Percentiles rank a stretch among this genome's conserved stretches.
These are phyloP conservation scores for Aleurites moluccanus DNA, from an alignment of 441 rosid genomes.

Conservation along the genomic window DNA sequence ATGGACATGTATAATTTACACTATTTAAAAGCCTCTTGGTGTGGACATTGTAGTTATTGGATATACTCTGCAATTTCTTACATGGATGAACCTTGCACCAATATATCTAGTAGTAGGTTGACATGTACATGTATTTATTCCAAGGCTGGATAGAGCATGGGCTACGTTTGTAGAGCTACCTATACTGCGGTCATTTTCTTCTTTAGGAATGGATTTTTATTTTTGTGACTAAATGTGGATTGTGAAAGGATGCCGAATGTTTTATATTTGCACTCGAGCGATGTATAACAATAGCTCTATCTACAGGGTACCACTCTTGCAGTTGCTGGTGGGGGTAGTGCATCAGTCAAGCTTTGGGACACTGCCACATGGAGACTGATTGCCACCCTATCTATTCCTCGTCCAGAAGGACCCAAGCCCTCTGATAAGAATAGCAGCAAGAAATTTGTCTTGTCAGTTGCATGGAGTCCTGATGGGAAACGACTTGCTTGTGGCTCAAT, in stretches of 20 bases:
- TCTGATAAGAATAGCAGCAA: constrained; percentile 83
- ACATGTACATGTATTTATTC: background rate
- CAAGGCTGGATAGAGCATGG: background rate
- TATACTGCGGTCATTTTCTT: background rate
- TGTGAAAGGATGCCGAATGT: background rate
- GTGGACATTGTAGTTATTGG: background rate
- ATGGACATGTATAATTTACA: background rate
- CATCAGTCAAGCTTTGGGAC: constrained; percentile 95
- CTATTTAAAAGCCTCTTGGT: background rate
- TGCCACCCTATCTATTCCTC: constrained; percentile 72
- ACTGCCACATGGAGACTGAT: constrained; percentile 84
- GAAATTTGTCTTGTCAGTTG: constrained; percentile 88
- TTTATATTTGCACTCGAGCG: constrained; percentile 1
- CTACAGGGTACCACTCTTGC: constrained; percentile 87
- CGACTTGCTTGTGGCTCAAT: constrained; percentile 91
- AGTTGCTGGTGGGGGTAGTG: constrained; percentile 98
- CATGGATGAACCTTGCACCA: too few species aligned
- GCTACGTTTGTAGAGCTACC: background rate
- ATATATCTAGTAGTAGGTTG: background rate
- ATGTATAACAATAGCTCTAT: constrained; percentile 18
- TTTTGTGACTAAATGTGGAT: background rate
- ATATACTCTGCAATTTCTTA: background rate
- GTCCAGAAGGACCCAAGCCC: constrained; percentile 81
- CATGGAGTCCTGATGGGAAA: constrained; percentile 90
- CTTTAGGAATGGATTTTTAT: background rate